Evolutionary conservation across 129 eudicot species (phyloP).

Genomic region (Chrysanthemum seticuspe): DNA sequence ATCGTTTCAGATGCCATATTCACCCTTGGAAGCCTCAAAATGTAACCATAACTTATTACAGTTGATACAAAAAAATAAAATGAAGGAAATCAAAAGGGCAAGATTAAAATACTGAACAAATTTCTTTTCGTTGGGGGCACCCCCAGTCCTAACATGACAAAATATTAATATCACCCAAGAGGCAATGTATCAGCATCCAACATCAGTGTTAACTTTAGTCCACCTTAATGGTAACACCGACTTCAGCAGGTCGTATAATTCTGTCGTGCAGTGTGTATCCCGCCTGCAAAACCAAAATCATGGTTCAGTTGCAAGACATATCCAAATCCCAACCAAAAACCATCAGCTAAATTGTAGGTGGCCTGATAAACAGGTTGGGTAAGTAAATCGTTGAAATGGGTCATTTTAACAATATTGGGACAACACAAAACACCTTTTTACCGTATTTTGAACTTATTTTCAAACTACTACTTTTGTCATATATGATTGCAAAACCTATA

Average conservation of each 20-base stretch:
- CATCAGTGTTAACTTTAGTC: slow-evolving; percentile 35
- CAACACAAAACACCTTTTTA: too few species aligned
- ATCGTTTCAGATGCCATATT: neutral
- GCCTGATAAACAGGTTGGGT: too few species aligned
- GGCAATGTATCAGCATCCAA: neutral
- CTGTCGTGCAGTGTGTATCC: slow-evolving; percentile 77
- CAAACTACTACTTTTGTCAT: too few species aligned
- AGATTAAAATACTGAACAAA: slow-evolving; percentile 1
- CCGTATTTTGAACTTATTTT: too few species aligned
- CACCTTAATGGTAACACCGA: slow-evolving; percentile 61
- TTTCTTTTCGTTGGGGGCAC: neutral
- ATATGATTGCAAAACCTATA: too few species aligned
- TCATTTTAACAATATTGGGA: too few species aligned
- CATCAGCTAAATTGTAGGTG: neutral
- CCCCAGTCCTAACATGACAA: slow-evolving; percentile 12
- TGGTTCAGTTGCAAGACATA: neutral
- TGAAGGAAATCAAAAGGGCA: neutral
- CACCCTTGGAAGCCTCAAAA: slow-evolving; percentile 7
- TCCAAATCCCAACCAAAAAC: neutral
- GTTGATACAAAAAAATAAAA: slow-evolving; percentile 6
- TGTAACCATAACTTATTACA: slow-evolving; percentile 22
- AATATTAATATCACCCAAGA: neutral
- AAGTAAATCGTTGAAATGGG: too few species aligned
- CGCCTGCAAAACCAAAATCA: slow-evolving; percentile 40
- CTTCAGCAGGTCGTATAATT: slow-evolving; percentile 86